Evolutionary conservation across 202 grass and related monocot species (phyloP).

Genomic region (Alloteropsis angusta): DNA sequence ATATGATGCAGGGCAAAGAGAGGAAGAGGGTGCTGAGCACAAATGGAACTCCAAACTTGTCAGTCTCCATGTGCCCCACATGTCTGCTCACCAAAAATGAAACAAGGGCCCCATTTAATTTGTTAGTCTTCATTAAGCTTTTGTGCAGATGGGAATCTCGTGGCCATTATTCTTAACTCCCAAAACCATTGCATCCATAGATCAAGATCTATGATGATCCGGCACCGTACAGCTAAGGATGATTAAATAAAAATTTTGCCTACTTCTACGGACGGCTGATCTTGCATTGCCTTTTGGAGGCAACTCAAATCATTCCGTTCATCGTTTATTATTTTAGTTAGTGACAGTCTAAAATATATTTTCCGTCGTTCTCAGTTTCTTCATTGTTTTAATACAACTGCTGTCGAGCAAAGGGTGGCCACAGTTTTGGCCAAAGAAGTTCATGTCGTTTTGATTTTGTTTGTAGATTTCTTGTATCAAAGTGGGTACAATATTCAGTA

Average conservation of each 20-base stretch:
- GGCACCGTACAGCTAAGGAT: neutral
- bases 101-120: neutral
- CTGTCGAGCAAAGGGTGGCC: neutral
- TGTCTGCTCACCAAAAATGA: neutral
- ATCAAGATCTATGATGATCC: slow-evolving; percentile 15
- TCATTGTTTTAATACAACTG: neutral
- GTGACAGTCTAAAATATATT: neutral
- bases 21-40: neutral
- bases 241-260: neutral
- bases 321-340: neutral
- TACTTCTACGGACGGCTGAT: neutral
- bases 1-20: neutral
- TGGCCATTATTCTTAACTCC: neutral
- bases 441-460: neutral
- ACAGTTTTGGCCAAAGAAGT: neutral
- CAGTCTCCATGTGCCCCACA: neutral
- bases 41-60: neutral
- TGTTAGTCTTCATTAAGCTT: neutral
- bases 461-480: neutral
- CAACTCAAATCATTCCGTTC: slow-evolving; percentile 13
- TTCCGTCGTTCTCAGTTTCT: neutral
- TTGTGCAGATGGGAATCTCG: neutral
- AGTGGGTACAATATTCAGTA: neutral
- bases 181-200: neutral
- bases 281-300: slow-evolving; percentile 27